Evolutionary conservation across 108 stramenopile species (phyloP), one percentile per base, ranked within the genome.

Genomic region (Discostella pseudostelligera): DNA sequence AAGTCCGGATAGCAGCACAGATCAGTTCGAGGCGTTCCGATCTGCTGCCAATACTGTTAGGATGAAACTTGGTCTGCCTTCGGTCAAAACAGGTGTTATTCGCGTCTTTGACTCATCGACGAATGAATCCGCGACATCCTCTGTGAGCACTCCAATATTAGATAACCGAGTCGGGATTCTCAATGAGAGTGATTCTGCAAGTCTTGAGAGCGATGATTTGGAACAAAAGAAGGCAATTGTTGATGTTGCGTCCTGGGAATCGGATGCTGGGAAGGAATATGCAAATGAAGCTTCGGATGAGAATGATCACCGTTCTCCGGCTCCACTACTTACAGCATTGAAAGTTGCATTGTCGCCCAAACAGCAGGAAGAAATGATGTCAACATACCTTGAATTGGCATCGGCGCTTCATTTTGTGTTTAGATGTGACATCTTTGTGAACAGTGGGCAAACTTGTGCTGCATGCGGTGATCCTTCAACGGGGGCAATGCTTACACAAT

Each of bases 21-120:
- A 85, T 24, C 89, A 88, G 62, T 91, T 91, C 67, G 78, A 91
- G 57, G 44, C 69, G 8, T 84, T 88, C 49, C 73, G 84, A 12
- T 53, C 8, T 4, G 76, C 85, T 14, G 73, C 86, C 12, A 59
- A 53, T 9, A 10, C 32, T 21, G 47, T 89, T 20, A 66, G 81
- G 39, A 60, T 47, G 17, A 57, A 55, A 1, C 60, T 89, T 26
- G 78, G 81, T 10, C 39, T 89, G 12, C 83, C 76, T 13, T 20
- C 74, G 20, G 46, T 53, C n/a, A 76, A 62, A 49, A 64, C 58
- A 4, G 62, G 29, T 45, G 55, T 62, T 46, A 54, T 76, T 24
- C 61, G 61, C n/a, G 62, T 71, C 20, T 35, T 43, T 24, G 58
- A 61, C 22, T 48, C 48, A 28, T 54, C 57, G 28, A 36, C 47